phyloP scores from a whole-genome alignment of 208 protist genomes.

The Balamuthia mandrillaris region DNA sequence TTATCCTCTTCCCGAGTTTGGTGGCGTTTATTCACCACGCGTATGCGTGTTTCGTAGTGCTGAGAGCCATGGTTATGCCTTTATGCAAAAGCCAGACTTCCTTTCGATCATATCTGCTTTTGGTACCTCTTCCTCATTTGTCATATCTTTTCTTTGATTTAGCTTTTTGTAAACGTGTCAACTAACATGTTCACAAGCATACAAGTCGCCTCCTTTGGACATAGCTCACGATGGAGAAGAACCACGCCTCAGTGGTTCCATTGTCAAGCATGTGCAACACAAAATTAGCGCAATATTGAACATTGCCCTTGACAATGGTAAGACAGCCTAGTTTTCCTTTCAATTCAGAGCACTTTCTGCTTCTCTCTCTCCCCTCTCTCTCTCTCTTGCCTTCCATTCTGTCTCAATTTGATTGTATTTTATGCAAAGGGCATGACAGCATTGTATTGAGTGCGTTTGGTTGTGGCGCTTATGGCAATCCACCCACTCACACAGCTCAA shows the following conservation, averaged over 20 bases:
- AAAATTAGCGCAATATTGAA: conserved; percentile 16
- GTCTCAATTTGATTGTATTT: not conserved
- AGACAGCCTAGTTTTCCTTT: too few relatives aligned
- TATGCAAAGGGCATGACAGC: not conserved
- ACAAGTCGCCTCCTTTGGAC: not conserved
- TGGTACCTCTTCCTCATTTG: not conserved
- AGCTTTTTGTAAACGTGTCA: not conserved
- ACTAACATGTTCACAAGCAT: not conserved
- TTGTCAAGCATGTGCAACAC: not conserved
- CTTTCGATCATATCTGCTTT: conserved; percentile 5
- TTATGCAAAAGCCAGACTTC: conserved; percentile 4
- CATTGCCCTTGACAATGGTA: conserved; percentile 30
- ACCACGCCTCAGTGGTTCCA: conserved; percentile 4
- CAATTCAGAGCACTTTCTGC: too few relatives aligned
- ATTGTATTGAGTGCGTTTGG: conserved; percentile 16
- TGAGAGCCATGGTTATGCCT: not conserved
- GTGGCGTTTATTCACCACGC: conserved; percentile 1
- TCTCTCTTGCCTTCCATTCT: not conserved
- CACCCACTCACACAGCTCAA: conserved; percentile 2
- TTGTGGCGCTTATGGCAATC: conserved; percentile 9
- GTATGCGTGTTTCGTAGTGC: not conserved
- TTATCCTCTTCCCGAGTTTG: conserved; percentile 25
- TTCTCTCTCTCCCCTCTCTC: not conserved
- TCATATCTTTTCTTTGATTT: not conserved
- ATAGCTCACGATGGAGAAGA: not conserved